Base-by-base conservation (phyloP, 2,329 filamentous ascomycete species). In the Emmonsia crescens region DNA sequence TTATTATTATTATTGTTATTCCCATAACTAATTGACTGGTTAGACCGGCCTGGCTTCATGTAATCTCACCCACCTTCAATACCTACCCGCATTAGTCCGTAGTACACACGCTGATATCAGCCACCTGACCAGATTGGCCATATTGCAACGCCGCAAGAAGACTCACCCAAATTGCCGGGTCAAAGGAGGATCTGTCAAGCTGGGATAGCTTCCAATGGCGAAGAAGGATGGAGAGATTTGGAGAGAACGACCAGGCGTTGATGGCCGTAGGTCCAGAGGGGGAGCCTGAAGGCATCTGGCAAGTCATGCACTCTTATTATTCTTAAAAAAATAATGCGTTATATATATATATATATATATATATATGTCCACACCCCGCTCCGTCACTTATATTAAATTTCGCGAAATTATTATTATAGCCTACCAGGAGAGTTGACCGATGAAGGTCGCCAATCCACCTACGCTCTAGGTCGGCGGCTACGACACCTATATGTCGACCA, bases 161-260 rank as follows among this genome's bases (percentile, higher is more conserved):
- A 66, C 82, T 97, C 72, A 84, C 80, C 31, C 83, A 83, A 63
- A 80, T 84, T 63, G 80, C 86, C 29, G 78, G 84, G 65, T 77
- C 77, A 46, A 81, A 77, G 54, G 79, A 80, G 61, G 80, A 80
- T 69, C 74, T 76, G 63, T 78, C 74, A 42, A 71, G 76, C 59
- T 87, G 83, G 83, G 81, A 85, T 67, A 76, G 77, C 0, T 77
- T 88, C 63, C 79, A 81, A 67, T 88, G 84, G 76, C 79, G 86
- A 67, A 84, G 91, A 64, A 85, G 89, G 55, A 81, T 96, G 56
- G 94, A 99, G 76, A 89, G 88, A 0, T 94, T 96, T 72, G 88
- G 87, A 3, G 71, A 77, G 21, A 78, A 86, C 66, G 87, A 89
- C 71, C 82, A 85, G n/a, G 85, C 91, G 3, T 77, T 87, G 33